These are phyloP conservation scores for Heterobasidion parviporum DNA, from an alignment of 1,284 basidiomycete genomes.

Conservation along the genomic window DNA sequence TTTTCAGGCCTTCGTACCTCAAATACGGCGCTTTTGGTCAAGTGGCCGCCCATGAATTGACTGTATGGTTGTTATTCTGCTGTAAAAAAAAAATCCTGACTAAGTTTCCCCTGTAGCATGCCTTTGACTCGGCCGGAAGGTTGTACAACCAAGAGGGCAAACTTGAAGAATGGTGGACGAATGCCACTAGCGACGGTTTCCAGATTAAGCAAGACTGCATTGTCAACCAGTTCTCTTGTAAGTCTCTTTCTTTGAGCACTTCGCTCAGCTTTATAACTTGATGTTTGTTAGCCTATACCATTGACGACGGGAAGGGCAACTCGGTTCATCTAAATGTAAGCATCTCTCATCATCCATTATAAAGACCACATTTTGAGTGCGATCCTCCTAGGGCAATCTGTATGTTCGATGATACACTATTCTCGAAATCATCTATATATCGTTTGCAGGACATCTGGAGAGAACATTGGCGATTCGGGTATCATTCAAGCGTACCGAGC, in stretches of 20 bases:
- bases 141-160: constrained; percentile 76
- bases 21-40: constrained; percentile 89
- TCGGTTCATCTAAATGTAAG: constrained; percentile 80
- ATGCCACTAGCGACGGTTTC: constrained; percentile 79
- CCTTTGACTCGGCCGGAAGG: constrained; percentile 88
- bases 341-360: neutral
- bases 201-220: constrained; percentile 82
- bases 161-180: constrained; percentile 85
- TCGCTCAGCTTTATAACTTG: neutral
- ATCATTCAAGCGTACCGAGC: constrained; percentile 83
- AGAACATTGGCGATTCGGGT: constrained; percentile 86
- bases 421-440: constrained; percentile 4
- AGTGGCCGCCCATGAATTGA: constrained; percentile 85
- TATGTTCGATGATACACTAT: constrained; percentile 25
- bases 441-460: constrained; percentile 61
- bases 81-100: neutral
- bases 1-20: constrained; percentile 72
- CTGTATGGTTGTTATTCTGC: constrained; percentile 32
- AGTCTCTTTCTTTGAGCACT: constrained; percentile 12
- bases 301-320: constrained; percentile 81
- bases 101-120: constrained; percentile 49
- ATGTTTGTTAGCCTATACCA: constrained; percentile 55
- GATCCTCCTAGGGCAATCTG: constrained; percentile 55
- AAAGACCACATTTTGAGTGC: neutral
- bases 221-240: constrained; percentile 79